Evolutionary conservation across 345 rosid genomes (phyloP), one percentile per base, ranked within the genome.

Genomic region (Eucalyptus sp.): DNA sequence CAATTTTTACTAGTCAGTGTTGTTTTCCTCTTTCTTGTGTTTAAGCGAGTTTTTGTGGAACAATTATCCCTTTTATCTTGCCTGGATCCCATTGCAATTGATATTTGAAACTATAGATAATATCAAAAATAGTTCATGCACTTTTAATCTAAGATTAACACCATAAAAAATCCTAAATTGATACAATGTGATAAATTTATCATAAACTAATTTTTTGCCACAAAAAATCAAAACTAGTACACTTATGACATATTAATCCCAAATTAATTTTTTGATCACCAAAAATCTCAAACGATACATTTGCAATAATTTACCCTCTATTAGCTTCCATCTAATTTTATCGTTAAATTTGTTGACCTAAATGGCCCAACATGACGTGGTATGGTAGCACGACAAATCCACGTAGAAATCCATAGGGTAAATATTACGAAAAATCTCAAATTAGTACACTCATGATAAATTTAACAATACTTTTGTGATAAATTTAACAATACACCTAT

Each of bases 391-490:
- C 20, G 58, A 52, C 58, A 52, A 52, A 52, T 52, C 10, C 58
- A 8, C 0, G 0, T 0, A 20, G 4, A 7, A 20, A 7, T 52
- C 58, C 0, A 52, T 52, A 52, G 5, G 10, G 20, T 52, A 52
- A 52, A 52, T 52, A 52, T 52, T 52, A 7, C 0, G 5, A 52
- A 52, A 52, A 52, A 52, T 20, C 10, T 52, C 10, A 52, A 52
- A 52, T 52, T 2, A 0, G 25, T 52, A 52, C 2, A 52, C 0
- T 8, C 0, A 20, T 20, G 0, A 52, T 0, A 52, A 52, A 52
- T 52, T 52, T 8, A 52, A 20, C 10, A 0, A 52, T 52, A 52
- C 24, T 52, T 52, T 18, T 7, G 2, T 52, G 10, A 52, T 52
- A 0, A 18, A 52, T 18, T 50, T 18, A 52, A 52, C 0, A 0